Evolutionary conservation across 2,329 filamentous ascomycete genomes (phyloP).

Genomic region (Cytospora leucostoma): DNA sequence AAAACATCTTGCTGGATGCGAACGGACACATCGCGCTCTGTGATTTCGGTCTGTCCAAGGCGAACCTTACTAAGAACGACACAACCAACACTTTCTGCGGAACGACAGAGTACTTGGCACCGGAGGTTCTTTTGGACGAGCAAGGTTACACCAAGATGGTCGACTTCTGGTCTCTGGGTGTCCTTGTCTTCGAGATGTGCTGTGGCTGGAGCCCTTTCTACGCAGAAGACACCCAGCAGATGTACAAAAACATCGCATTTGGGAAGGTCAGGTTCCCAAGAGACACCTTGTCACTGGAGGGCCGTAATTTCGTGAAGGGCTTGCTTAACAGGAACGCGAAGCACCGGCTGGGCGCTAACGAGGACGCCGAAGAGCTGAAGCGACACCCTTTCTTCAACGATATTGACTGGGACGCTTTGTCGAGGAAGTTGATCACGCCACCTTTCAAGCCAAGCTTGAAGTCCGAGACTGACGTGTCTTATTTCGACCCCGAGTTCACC

Average conservation of each 20-base stretch:
- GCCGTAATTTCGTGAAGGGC: constrained; percentile 97
- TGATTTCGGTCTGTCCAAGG: constrained; percentile 96
- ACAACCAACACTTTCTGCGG: constrained; percentile 99
- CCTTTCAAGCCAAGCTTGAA: constrained; percentile 98
- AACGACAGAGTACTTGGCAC: constrained; percentile 95
- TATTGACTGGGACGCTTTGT: constrained; percentile 85
- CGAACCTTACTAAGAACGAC: constrained; percentile 93
- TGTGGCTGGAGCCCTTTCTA: constrained; percentile 99
- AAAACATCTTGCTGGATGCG: constrained; percentile 95
- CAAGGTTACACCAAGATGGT: constrained; percentile 99
- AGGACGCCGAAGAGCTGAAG: constrained; percentile 93
- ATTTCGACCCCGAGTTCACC: constrained; percentile 98
- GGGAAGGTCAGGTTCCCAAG: constrained; percentile 96
- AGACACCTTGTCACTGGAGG: constrained; percentile 91
- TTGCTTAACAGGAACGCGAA: constrained; percentile 95
- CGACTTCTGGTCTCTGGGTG: constrained; percentile 97
- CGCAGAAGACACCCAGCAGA: constrained; percentile 97
- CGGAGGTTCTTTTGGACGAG: constrained; percentile 92
- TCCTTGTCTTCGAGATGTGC: constrained; percentile 99
- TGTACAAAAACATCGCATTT: constrained; percentile 99
- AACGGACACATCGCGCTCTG: constrained; percentile 98
- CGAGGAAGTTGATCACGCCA: constrained; percentile 89
- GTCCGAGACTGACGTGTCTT: constrained; percentile 93
- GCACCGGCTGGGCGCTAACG: constrained; percentile 86
- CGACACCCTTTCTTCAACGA: constrained; percentile 92